Base-by-base conservation (phyloP, 371 early-diverging fungal species). In the Mucor saturninus region DNA sequence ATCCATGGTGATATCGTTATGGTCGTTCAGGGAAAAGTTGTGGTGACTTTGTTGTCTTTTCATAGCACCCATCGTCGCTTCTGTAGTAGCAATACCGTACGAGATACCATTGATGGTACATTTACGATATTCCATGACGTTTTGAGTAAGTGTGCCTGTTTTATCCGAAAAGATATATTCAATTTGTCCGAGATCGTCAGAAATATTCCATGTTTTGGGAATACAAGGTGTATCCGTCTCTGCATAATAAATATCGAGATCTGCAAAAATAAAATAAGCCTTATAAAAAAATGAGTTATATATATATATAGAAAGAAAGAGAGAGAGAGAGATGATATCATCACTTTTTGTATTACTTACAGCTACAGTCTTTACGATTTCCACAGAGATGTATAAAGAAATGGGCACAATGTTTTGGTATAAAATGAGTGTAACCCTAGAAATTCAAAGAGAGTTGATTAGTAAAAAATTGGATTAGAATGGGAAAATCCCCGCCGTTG, bases 91-190 rank as follows among this genome's bases (percentile, higher is more conserved):
- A 15, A 82, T 60, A 51, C 95, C 95, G 61, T 94, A 95, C 0
- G 91, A 82, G 38, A 86, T 75, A 8, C 96, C 95, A 43, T 89
- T 86, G 62, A 96, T 93, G 1, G 93, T 89, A 68, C 95, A 95
- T 64, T 92, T 93, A 60, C 86, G 81, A 60, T 89, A 85, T 64
- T 87, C 86, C 93, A 93, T 93, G 9, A 90, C 87, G 61, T 93
- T 93, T 62, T 91, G 87, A 0, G 93, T 93, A 49, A 93, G 64
- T 5, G 93, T 93, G 1, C 93, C 93, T 0, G 93, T 91, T 66
- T 98, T 98, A 81, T 98, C 98, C n/a, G 93, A 91, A 63, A 98
- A 93, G n/a, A 98, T 86, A 79, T 95, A 97, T 64, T 97, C 93
- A 62, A 98, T 92, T 70, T 94, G 93, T n/a, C 99, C 93, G 50